phyloP scores from a whole-genome alignment of 495 filamentous ascomycete genomes.

The Penicillium pancosmium region DNA sequence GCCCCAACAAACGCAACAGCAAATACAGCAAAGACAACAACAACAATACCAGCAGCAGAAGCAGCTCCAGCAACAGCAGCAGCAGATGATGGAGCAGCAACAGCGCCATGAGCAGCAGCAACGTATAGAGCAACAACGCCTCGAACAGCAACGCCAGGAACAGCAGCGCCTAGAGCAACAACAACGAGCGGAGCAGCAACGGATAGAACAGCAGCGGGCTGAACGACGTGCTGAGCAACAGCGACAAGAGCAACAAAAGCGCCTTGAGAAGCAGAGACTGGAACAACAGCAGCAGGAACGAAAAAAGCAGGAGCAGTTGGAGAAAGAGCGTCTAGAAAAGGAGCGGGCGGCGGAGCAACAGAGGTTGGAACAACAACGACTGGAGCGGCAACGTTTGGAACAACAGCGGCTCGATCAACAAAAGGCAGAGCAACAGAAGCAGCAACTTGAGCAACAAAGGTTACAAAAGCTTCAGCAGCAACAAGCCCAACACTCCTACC shows the following conservation, averaged over 20 bases:
- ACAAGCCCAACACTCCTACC: slow-evolving; percentile 26
- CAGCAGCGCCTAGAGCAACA: slow-evolving; percentile 23
- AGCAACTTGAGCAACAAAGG: slow-evolving; percentile 18
- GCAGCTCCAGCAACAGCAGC: slow-evolving; percentile 22
- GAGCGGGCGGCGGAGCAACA: slow-evolving; percentile 4
- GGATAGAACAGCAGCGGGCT: slow-evolving; percentile 17
- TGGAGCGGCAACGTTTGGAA: slow-evolving; percentile 22
- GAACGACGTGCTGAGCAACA: slow-evolving; percentile 19
- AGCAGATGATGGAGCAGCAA: slow-evolving; percentile 28
- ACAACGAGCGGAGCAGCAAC: slow-evolving; percentile 19
- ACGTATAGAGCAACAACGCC: slow-evolving; percentile 16
- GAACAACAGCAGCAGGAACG: slow-evolving; percentile 31
- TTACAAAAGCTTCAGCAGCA: slow-evolving; percentile 27
- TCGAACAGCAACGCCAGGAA: slow-evolving; percentile 20
- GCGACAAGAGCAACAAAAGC: slow-evolving; percentile 7
- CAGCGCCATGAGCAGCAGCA: slow-evolving; percentile 28
- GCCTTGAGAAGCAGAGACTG: slow-evolving; percentile 24
- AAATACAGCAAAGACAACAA: slow-evolving; percentile 30
- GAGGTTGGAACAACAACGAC: slow-evolving; percentile 30
- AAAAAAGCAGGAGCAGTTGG: slow-evolving; percentile 26
- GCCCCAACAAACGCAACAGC: slow-evolving; percentile 36
- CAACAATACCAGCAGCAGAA: slow-evolving; percentile 32
- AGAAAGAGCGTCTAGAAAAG: slow-evolving; percentile 25
- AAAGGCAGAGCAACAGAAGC: slow-evolving; percentile 13
- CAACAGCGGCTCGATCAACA: slow-evolving; percentile 23